These are phyloP conservation scores for Hordeum pubiflorum DNA, from an alignment of 202 grass and related monocot genomes.

Conservation along the genomic window DNA sequence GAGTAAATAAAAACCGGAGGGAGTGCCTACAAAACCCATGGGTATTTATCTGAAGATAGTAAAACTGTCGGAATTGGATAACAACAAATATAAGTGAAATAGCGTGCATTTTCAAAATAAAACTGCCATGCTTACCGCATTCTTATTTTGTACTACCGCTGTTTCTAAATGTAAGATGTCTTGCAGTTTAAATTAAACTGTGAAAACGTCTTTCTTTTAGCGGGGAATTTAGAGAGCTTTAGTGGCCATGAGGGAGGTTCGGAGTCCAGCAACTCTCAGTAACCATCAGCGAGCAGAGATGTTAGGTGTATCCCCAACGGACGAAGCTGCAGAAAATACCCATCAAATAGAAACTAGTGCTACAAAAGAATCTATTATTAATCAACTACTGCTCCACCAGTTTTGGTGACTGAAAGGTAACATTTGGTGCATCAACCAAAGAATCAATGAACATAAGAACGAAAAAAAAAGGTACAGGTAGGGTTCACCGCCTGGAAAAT, in stretches of 20 bases:
- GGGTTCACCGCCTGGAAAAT: conserved; percentile 30
- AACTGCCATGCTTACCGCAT: background rate
- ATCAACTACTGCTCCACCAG: conserved; percentile 21
- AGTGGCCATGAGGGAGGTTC: too few species aligned
- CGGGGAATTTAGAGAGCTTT: too few species aligned
- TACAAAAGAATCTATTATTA: conserved; percentile 34
- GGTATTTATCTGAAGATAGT: background rate
- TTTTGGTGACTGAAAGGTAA: conserved; percentile 35
- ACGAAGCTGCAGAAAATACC: background rate
- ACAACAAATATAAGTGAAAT: background rate
- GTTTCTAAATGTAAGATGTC: background rate
- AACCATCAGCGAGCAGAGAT: too few species aligned
- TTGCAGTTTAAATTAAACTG: background rate
- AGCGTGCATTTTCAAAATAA: background rate
- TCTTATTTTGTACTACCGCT: background rate
- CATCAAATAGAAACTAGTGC: background rate
- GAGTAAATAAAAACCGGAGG: too few species aligned
- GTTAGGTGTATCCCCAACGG: background rate
- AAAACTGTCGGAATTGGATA: background rate
- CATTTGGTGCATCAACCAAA: conserved; percentile 26
- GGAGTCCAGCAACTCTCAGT: too few species aligned
- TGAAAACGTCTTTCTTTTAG: background rate
- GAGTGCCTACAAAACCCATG: background rate
- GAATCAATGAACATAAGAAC: conserved; percentile 37
- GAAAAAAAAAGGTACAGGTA: conserved; percentile 28